Evolutionary conservation across 169 alveolate species (phyloP).

Genomic region (Cryptosporidium canis): DNA sequence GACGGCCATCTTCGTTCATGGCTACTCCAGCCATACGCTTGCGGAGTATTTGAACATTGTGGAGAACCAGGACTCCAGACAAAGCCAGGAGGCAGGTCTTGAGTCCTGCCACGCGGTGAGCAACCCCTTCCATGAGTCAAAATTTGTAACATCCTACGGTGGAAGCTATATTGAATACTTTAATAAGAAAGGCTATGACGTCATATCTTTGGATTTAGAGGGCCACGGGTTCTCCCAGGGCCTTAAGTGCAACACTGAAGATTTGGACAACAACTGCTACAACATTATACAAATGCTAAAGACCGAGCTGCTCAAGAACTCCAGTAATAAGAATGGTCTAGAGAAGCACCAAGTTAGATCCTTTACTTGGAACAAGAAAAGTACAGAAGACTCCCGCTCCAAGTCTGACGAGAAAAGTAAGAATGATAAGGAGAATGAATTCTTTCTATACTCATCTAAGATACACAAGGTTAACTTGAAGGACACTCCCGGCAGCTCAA

Average conservation of each 20-base stretch:
- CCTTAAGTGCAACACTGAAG: slow-evolving; percentile 30
- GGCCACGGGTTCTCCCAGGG: slow-evolving; percentile 72
- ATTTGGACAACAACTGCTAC: slow-evolving; percentile 35
- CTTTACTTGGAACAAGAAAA: slow-evolving; percentile 22
- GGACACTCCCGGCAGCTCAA: background rate
- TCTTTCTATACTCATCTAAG: background rate
- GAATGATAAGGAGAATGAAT: background rate
- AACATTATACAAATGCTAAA: slow-evolving; percentile 50
- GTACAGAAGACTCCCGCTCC: background rate
- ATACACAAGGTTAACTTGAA: background rate
- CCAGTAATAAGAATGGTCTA: background rate
- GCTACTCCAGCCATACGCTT: slow-evolving; percentile 59
- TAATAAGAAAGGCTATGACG: slow-evolving; percentile 59
- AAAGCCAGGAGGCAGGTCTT: background rate
- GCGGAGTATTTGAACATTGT: slow-evolving; percentile 45
- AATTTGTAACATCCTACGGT: slow-evolving; percentile 23
- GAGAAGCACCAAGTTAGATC: slow-evolving; percentile 2
- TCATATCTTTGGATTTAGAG: slow-evolving; percentile 46
- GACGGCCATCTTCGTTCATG: slow-evolving; percentile 53
- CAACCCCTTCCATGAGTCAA: background rate
- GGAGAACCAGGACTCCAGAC: background rate
- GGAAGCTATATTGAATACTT: slow-evolving; percentile 55
- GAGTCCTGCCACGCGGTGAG: background rate
- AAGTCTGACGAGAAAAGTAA: background rate
- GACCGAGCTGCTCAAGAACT: slow-evolving; percentile 3